Evolutionary conservation across 257 asterid species (phyloP).

Genomic region (Capsicum baccatum): DNA sequence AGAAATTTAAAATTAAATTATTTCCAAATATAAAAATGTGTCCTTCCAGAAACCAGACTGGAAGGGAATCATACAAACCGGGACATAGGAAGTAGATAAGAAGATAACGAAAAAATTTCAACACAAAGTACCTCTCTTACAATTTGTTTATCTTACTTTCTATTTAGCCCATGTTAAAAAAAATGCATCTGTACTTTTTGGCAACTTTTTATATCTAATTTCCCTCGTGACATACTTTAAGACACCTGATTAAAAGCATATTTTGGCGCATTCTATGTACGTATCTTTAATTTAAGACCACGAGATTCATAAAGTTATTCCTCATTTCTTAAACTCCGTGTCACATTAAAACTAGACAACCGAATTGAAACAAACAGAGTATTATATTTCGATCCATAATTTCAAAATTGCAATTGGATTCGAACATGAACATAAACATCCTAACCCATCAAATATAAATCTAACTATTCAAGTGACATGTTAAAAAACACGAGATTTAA

Average conservation of each 20-base stretch:
- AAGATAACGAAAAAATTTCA: neutral
- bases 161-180: neutral
- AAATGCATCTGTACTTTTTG: neutral
- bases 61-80: neutral
- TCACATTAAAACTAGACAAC: neutral
- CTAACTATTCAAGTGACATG: too few species aligned
- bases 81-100: neutral
- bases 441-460: too few species aligned
- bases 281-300: neutral
- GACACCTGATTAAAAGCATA: too few species aligned
- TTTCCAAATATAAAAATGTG: neutral
- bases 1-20: neutral
- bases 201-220: too few species aligned
- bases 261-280: too few species aligned
- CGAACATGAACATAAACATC: neutral
- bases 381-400: neutral
- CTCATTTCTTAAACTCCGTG: neutral
- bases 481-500: too few species aligned
- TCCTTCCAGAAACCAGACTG: neutral
- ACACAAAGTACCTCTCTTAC: neutral
- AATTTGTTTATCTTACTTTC: neutral
- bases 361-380: neutral
- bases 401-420: too few species aligned
- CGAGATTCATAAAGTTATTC: rapidly evolving
- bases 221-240: too few species aligned